phyloP scores from a whole-genome alignment of 192 early-diverging fungal genomes.

The Podila verticillata region DNA sequence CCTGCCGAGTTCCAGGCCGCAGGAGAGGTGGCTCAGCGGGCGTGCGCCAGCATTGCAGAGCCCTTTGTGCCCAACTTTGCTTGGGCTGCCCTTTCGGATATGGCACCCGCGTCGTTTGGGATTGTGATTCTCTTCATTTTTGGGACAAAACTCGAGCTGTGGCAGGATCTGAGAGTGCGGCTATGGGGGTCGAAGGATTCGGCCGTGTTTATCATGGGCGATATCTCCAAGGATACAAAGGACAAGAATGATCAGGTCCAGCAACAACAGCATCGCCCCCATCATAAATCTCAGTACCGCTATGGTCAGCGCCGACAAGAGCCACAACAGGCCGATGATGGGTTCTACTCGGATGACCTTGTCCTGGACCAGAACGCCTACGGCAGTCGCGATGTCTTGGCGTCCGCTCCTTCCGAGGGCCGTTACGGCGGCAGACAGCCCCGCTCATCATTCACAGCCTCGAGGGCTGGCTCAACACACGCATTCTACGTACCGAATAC shows the following conservation, averaged over 20 bases:
- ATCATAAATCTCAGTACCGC: not conserved
- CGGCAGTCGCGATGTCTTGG: conserved; percentile 15
- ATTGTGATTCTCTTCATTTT: conserved; percentile 24
- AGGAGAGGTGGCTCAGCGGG: conserved; percentile 17
- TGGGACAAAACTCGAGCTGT: conserved; percentile 33
- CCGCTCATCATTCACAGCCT: not conserved
- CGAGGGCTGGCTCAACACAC: not conserved
- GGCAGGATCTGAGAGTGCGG: conserved; percentile 17
- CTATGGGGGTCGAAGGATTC: conserved; percentile 10
- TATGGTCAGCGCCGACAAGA: not conserved
- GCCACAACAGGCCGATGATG: not conserved
- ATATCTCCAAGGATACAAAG: conserved; percentile 11
- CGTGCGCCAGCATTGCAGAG: conserved; percentile 8
- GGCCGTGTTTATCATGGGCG: conserved; percentile 20
- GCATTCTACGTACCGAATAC: not conserved
- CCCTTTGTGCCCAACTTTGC: conserved; percentile 28
- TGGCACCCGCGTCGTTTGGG: conserved; percentile 17
- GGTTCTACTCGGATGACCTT: conserved; percentile 10
- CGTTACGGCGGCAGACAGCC: conserved; percentile 12
- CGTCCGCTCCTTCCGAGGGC: not conserved
- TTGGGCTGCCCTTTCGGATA: conserved; percentile 25
- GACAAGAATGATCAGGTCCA: not conserved
- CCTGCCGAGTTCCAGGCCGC: conserved; percentile 9
- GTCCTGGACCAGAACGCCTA: not conserved
- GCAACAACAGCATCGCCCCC: not conserved